These are phyloP conservation scores for Hyparrhenia diplandra DNA, from an alignment of 176 grass and related monocot genomes.

Conservation along the genomic window DNA sequence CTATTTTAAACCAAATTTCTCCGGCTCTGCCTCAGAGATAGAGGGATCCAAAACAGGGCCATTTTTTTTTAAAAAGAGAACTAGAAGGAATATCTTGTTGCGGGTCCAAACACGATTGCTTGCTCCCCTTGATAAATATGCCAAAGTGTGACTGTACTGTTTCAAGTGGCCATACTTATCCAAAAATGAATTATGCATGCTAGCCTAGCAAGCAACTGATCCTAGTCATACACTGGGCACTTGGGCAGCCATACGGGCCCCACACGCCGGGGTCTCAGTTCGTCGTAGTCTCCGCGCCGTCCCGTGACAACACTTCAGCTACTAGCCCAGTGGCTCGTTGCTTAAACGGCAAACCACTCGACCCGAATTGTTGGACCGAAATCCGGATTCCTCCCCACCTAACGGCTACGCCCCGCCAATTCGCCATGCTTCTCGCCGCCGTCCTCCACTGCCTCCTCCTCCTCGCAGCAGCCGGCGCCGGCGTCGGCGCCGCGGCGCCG, in stretches of 20 bases:
- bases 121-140: not conserved
- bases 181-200: not conserved
- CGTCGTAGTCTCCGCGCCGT: not conserved
- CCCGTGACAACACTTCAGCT: not conserved
- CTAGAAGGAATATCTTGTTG: not conserved
- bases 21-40: too few relatives aligned
- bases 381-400: not conserved
- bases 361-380: constrained; percentile 9
- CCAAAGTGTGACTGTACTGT: not conserved
- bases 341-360: not conserved
- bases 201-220: not conserved
- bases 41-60: too few relatives aligned
- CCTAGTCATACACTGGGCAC: too few relatives aligned
- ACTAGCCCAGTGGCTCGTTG: not conserved
- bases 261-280: not conserved
- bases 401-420: constrained; percentile 19
- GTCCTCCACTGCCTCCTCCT: constrained; percentile 1
- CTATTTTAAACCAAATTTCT: too few relatives aligned
- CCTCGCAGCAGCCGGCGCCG: not conserved
- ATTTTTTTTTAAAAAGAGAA: too few relatives aligned
- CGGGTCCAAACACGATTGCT: not conserved
- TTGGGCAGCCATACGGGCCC: not conserved
- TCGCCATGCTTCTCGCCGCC: constrained; percentile 20
- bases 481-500: not conserved
- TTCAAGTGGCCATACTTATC: not conserved